Base-by-base conservation (phyloP, 352 stramenopile genomes). In the Chrysophaeum taylorii region DNA sequence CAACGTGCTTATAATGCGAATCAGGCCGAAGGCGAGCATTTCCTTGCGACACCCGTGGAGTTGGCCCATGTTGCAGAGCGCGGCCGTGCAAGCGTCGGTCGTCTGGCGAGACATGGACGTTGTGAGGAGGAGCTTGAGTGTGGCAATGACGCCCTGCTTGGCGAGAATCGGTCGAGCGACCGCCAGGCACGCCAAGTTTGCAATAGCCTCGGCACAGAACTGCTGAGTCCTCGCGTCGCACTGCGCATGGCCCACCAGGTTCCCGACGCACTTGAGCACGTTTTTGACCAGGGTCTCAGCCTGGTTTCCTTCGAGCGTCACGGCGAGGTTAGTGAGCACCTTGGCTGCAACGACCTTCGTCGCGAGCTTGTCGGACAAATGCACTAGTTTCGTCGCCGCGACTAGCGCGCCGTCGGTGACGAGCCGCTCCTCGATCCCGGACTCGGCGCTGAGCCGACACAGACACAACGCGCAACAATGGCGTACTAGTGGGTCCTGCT, bases 401-500 rank as follows among this genome's bases (percentile, higher is more conserved):
- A 27, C 39, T 7, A 75, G 60, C 42, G 53, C 62, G 27, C 63
- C 70, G 21, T 70, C 50, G 45, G 4, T 18, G 23, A 72, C 33
- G 48, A 75, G 36, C 29, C 70, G 38, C 33, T 75, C 70, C 61
- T 71, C 70, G 21, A 67, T 48, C 27, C 41, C 63, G 7, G 41
- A 31, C n/a, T 68, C 52, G n/a, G 41, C 33, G 2, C 38, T 43
- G 61, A 75, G 62, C 41, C 68, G 62, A 36, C 62, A 67, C 9
- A 72, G 27, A 29, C 52, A 54, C 29, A 68, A 42, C 64, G 75
- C 68, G 69, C 57, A 21, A 61, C 63, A 78, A 35, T 81, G 72
- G 45, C 68, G 73, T 25, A 81, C 70, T 18, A 53, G 64, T 23
- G 68, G 63, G 57, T 80, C 76, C 45, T 53, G 31, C 29, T 70